Conservation (phyloP, 2,329 filamentous ascomycete genomes). For the Epichloe gansuensis region DNA sequence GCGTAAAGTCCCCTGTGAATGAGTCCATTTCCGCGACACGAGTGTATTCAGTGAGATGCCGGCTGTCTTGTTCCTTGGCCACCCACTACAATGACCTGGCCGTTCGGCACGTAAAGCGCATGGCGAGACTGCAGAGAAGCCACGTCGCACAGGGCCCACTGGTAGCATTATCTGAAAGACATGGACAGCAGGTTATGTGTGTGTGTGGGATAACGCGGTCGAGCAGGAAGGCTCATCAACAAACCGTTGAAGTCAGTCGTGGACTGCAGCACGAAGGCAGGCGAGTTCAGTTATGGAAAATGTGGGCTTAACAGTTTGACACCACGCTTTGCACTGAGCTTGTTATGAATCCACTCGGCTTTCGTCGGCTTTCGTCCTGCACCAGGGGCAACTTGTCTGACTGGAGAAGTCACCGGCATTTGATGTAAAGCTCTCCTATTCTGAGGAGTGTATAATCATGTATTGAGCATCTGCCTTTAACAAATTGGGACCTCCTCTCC, state of each 20-base stretch:
- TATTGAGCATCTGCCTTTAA: accelerated
- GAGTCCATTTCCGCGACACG: not conserved
- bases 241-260: too few relatives aligned
- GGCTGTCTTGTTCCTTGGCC: not conserved
- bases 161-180: slow-evolving; percentile 1
- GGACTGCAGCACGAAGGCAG: too few relatives aligned
- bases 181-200: not conserved
- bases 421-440: too few relatives aligned
- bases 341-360: too few relatives aligned
- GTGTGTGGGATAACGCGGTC: not conserved
- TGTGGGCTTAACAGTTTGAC: too few relatives aligned
- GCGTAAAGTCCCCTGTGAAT: not conserved
- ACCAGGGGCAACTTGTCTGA: too few relatives aligned
- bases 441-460: accelerated
- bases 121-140: not conserved
- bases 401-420: too few relatives aligned
- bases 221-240: too few relatives aligned
- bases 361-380: too few relatives aligned
- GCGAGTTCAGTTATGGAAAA: too few relatives aligned
- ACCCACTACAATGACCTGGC: not conserved
- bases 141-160: not conserved
- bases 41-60: not conserved
- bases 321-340: too few relatives aligned
- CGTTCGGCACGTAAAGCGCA: not conserved
- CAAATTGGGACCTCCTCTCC: not conserved